phyloP scores from a whole-genome alignment of 306 rosid genomes.

The Astragalus glycyphyllos region DNA sequence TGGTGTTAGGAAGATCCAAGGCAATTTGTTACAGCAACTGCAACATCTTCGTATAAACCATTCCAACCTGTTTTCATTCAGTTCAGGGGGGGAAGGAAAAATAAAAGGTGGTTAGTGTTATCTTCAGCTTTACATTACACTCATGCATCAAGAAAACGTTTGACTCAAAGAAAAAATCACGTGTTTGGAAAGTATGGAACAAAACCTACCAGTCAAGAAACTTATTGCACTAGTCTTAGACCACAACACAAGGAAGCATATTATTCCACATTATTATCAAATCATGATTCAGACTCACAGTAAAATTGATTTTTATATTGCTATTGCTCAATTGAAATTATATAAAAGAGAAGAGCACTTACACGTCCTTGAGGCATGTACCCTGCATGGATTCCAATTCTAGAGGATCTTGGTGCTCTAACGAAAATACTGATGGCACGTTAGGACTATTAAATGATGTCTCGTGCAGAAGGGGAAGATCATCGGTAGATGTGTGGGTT shows the following conservation, averaged over 20 bases:
- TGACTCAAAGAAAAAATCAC: no score
- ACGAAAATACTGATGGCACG: constrained; percentile 57
- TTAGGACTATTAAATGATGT: no score
- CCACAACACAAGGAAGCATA: no score
- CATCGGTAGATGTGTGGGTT: constrained; percentile 55
- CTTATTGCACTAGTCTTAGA: not conserved
- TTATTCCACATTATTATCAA: no score
- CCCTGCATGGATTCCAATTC: constrained; percentile 44
- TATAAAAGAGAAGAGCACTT: constrained; percentile 40
- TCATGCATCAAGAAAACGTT: no score
- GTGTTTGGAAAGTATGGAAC: constrained; percentile 1
- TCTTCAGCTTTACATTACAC: not conserved
- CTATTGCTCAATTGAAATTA: no score
- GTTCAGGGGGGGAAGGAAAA: constrained; percentile 17
- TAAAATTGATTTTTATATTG: no score
- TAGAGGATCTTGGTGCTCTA: constrained; percentile 52
- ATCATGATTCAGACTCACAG: not conserved
- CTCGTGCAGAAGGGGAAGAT: constrained; percentile 55
- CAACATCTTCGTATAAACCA: constrained; percentile 72
- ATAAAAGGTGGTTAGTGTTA: constrained; percentile 5
- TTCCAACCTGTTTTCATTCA: constrained; percentile 57
- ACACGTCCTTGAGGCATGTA: constrained; percentile 75
- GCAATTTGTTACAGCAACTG: constrained; percentile 52
- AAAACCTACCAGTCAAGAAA: constrained; percentile 59
- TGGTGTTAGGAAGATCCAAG: constrained; percentile 37